These are phyloP conservation scores for Monosporascus ibericus DNA, from an alignment of 2,329 filamentous ascomycete species.

Conservation along the genomic window DNA sequence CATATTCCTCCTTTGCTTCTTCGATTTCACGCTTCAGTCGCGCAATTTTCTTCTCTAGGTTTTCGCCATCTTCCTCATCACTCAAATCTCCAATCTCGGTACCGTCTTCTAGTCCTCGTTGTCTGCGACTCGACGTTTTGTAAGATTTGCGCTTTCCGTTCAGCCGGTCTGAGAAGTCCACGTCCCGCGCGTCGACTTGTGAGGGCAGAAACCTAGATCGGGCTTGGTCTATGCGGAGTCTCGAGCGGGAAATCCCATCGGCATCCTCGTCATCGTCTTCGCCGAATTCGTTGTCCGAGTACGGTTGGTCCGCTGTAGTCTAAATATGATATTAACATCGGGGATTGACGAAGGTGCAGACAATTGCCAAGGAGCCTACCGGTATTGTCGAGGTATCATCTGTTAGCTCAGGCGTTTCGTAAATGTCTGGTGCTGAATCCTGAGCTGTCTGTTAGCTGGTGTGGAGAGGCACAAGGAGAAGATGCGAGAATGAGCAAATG, in stretches of 20 bases:
- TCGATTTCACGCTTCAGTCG: constrained; percentile 68
- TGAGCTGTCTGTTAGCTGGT: constrained; percentile 27
- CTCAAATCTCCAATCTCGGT: constrained; percentile 68
- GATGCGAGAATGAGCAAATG: not conserved
- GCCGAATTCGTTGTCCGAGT: constrained; percentile 57
- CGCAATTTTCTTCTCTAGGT: constrained; percentile 70
- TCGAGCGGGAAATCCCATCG: constrained; percentile 67
- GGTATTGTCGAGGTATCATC: constrained; percentile 84
- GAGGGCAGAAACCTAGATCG: constrained; percentile 72
- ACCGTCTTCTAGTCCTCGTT: constrained; percentile 56
- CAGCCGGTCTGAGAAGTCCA: constrained; percentile 87
- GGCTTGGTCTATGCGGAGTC: constrained; percentile 71
- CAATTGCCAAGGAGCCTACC: constrained; percentile 41
- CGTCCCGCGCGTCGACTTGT: constrained; percentile 68
- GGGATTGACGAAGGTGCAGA: not conserved
- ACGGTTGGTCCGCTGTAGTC: constrained; percentile 50
- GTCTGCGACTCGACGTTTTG: constrained; percentile 63
- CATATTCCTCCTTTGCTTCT: constrained; percentile 45
- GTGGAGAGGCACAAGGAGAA: not conserved
- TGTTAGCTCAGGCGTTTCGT: constrained; percentile 89
- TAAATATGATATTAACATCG: constrained; percentile 24
- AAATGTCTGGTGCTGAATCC: constrained; percentile 91
- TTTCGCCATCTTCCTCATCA: constrained; percentile 64
- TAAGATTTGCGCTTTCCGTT: constrained; percentile 79
- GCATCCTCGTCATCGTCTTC: constrained; percentile 56